phyloP scores from a whole-genome alignment of 768 basidiomycete species.

The Naganishia friedmannii region DNA sequence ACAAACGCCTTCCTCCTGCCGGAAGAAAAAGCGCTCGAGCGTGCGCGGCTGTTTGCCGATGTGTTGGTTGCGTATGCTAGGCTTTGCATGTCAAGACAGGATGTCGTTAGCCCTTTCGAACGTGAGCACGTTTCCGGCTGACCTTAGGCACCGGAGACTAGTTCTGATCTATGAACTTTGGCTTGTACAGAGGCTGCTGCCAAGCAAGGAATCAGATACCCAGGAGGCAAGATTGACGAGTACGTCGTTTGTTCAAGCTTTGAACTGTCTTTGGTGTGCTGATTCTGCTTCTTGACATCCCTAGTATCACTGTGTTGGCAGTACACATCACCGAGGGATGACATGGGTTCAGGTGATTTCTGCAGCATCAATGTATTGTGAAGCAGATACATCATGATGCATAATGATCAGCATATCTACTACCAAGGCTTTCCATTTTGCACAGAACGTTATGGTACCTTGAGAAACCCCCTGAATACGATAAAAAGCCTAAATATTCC shows the following conservation, averaged over 20 bases:
- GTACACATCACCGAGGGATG: conserved; percentile 38
- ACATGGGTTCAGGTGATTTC: too few relatives aligned
- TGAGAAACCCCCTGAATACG: too few relatives aligned
- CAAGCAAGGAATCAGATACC: conserved; percentile 42
- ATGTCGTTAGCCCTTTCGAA: conserved; percentile 51
- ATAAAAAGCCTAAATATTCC: too few relatives aligned
- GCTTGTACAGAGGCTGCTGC: conserved; percentile 40
- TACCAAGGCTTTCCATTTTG: too few relatives aligned
- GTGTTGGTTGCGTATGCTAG: conserved; percentile 48
- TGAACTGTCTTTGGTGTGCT: not conserved
- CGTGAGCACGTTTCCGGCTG: conserved; percentile 1
- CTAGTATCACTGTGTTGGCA: conserved; percentile 49
- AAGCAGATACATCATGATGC: not conserved
- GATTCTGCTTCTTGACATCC: not conserved
- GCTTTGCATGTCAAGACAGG: conserved; percentile 47
- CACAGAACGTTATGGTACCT: too few relatives aligned
- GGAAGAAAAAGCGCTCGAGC: conserved; percentile 38
- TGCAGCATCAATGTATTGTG: not conserved
- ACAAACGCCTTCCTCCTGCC: conserved; percentile 42
- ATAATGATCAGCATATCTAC: not conserved
- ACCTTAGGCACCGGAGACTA: not conserved
- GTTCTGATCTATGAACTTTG: not conserved
- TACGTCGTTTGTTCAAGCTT: conserved; percentile 33
- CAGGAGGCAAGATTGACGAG: conserved; percentile 53
- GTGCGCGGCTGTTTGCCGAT: conserved; percentile 46